Conservation (phyloP, 2,329 filamentous ascomycete genomes). For the Penicillium brasilianum region DNA sequence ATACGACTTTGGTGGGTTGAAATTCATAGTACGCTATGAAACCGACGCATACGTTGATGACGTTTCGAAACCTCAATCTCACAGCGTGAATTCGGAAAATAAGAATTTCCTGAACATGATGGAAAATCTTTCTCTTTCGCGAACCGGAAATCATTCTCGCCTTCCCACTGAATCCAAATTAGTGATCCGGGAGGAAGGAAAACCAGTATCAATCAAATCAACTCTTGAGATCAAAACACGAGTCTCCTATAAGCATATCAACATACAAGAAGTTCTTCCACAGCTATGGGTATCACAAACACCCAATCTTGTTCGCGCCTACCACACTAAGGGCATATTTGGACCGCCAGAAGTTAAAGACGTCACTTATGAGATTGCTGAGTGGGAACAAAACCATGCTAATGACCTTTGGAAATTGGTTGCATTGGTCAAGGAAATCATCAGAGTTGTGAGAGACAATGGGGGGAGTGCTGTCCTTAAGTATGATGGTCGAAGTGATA, state of each 20-base stretch:
- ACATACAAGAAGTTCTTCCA: slow-evolving; percentile 42
- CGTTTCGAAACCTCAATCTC: not conserved
- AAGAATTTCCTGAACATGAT: slow-evolving; percentile 25
- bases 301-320: slow-evolving; percentile 53
- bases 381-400: slow-evolving; percentile 46
- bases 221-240: slow-evolving; percentile 56
- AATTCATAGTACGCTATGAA: slow-evolving; percentile 52
- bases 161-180: slow-evolving; percentile 33
- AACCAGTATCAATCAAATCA: slow-evolving; percentile 39
- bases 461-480: slow-evolving; percentile 29
- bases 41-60: slow-evolving; percentile 48
- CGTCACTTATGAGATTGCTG: slow-evolving; percentile 36
- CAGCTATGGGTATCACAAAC: slow-evolving; percentile 57
- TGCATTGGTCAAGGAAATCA: slow-evolving; percentile 28
- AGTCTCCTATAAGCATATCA: slow-evolving; percentile 38
- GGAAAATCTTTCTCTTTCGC: slow-evolving; percentile 32
- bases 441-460: slow-evolving; percentile 34
- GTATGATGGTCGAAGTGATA: slow-evolving; percentile 21
- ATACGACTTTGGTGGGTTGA: slow-evolving; percentile 51
- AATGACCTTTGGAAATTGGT: slow-evolving; percentile 30
- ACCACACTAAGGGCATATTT: slow-evolving; percentile 49
- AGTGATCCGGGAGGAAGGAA: slow-evolving; percentile 39
- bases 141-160: slow-evolving; percentile 17
- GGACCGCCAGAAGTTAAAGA: slow-evolving; percentile 40
- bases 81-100: slow-evolving; percentile 5